phyloP scores from a whole-genome alignment of 345 rosid species.

The Atalantia buxifolia region DNA sequence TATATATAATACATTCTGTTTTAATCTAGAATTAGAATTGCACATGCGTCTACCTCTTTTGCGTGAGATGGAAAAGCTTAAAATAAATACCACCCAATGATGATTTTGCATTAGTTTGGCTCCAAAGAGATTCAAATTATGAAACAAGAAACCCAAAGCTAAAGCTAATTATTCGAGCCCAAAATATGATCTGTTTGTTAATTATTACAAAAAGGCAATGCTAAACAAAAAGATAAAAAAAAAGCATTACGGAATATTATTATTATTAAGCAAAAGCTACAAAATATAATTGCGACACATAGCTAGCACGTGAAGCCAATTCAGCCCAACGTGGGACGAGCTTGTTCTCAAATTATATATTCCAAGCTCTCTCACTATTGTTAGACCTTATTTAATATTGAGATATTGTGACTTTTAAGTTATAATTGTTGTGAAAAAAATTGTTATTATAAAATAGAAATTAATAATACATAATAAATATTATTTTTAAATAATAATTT shows the following conservation, averaged over 20 bases:
- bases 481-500: too few species aligned
- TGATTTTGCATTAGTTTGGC: not conserved
- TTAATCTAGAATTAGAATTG: too few species aligned
- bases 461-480: too few species aligned
- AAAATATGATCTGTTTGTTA: not conserved
- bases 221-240: too few species aligned
- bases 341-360: too few species aligned
- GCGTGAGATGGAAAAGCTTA: not conserved
- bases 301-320: too few species aligned
- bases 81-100: not conserved
- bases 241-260: too few species aligned
- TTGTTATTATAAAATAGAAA: fast-evolving
- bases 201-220: too few species aligned
- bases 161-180: not conserved
- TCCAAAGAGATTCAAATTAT: not conserved
- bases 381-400: fast-evolving
- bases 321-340: too few species aligned
- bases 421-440: too few species aligned
- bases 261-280: too few species aligned
- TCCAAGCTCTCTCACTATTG: not conserved
- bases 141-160: not conserved
- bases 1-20: too few species aligned
- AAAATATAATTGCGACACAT: not conserved
- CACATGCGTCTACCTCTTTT: not conserved
- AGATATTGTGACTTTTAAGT: fast-evolving